Percentiles rank a stretch among this genome's conserved stretches.
These are phyloP conservation scores for Xylaria curta DNA, from an alignment of 495 filamentous ascomycete species.

Conservation along the genomic window DNA sequence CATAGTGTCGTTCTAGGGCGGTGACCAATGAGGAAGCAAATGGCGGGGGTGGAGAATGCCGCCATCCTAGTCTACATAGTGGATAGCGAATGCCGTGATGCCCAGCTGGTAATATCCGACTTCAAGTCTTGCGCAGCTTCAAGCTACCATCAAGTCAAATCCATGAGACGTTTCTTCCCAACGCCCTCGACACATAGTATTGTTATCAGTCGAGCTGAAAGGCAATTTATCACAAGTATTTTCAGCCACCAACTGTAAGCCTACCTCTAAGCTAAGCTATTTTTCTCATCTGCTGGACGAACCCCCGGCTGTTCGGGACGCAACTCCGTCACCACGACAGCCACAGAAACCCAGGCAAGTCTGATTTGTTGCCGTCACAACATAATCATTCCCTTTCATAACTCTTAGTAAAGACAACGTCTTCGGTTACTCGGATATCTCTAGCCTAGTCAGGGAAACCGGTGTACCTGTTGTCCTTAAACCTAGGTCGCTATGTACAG, in stretches of 20 bases:
- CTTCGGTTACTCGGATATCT: neutral
- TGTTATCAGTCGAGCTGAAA: neutral
- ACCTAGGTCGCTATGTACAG: neutral
- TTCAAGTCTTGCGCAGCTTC: neutral
- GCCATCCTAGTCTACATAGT: neutral
- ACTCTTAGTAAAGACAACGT: neutral
- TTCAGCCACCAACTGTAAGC: constrained; percentile 5
- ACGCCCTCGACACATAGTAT: neutral
- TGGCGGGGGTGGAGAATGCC: neutral
- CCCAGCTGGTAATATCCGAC: neutral
- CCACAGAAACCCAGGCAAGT: neutral
- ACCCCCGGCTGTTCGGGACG: constrained; percentile 16
- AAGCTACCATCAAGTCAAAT: neutral
- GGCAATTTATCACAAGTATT: neutral
- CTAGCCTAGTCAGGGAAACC: neutral
- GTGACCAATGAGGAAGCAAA: neutral
- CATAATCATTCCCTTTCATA: neutral
- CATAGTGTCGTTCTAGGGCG: neutral
- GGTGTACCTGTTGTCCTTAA: neutral
- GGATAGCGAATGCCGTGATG: neutral
- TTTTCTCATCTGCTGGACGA: neutral
- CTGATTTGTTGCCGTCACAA: neutral
- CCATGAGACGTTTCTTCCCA: neutral
- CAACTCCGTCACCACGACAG: constrained; percentile 10
- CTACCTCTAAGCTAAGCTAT: neutral